Base-by-base conservation (phyloP, 352 stramenopile genomes). In the Phytopythium kandeliae region DNA sequence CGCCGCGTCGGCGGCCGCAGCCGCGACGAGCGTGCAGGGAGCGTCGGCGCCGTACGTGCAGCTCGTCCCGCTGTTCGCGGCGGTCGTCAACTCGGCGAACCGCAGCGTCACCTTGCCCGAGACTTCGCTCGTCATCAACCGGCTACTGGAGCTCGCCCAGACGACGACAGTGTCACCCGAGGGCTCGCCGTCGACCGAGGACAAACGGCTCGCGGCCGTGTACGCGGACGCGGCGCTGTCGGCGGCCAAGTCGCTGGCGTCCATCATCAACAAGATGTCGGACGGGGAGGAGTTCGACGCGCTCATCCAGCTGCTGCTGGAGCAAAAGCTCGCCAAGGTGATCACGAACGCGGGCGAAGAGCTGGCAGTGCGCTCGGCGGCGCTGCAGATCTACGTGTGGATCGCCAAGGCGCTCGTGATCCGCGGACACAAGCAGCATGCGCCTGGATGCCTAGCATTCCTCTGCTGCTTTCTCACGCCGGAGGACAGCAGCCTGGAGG, bases 261-360 rank as follows among this genome's bases (percentile, higher is more conserved):
- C 84, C 17, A 89, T 92, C 51, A 72, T 94, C 56, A 94, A 94
- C 74, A 92, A 91, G 48, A 90, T 91, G 74, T 73, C 75, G 28
- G 84, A 94, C 36, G 79, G 81, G 31, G 71, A 76, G 35, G 77
- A 91, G 55, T 89, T 92, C 55, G 74, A 91, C 54, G 65, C 79
- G 26, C 65, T 89, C 12, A 85, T 90, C 42, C 56, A 85, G 26
- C 62, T 86, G 53, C 53, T 94, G 45, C 65, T 94, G 4, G 61
- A 81, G 37, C 62, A 70, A 30, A 90, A 86, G 52, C 71, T 92
- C 40, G 78, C 74, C 3, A 52, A 52, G 41, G 65, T 89, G 31
- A 78, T 92, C 44, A 56, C 67, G 24, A 57, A 84, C 53, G 50
- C 73, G 7, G 24, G 44, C 4, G 56, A 85, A 45, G 56, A 55